A percentile compares a stretch with the other conserved stretches of the same genome.
phyloP scores from a whole-genome alignment of 805 yeast genomes.

The Teunomyces gatunensis region DNA sequence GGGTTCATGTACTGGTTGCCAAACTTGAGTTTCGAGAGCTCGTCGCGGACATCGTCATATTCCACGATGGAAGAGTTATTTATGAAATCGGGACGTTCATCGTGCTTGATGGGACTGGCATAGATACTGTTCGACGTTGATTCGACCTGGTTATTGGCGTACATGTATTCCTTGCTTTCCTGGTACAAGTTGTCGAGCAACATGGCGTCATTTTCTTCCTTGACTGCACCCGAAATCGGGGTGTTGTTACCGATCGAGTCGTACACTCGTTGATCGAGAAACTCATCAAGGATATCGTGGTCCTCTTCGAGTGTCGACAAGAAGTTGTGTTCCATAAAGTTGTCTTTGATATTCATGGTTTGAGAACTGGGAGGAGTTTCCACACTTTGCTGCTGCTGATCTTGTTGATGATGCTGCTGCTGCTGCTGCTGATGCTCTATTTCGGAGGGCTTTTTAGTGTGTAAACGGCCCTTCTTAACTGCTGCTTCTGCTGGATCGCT shows the following conservation, averaged over 20 bases:
- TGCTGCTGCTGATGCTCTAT: too few species aligned
- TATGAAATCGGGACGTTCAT: neutral
- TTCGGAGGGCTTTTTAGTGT: too few species aligned
- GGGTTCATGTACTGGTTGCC: slow-evolving; percentile 44
- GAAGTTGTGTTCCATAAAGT: slow-evolving; percentile 20
- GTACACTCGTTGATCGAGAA: slow-evolving; percentile 51
- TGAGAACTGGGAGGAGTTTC: neutral
- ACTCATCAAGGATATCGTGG: slow-evolving; percentile 56
- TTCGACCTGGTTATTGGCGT: slow-evolving; percentile 13
- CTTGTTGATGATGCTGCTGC: too few species aligned
- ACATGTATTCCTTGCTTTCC: slow-evolving; percentile 18
- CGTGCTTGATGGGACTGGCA: slow-evolving; percentile 18
- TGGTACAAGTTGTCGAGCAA: slow-evolving; percentile 15
- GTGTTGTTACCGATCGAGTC: slow-evolving; percentile 28
- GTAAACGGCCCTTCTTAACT: too few species aligned
- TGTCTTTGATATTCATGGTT: slow-evolving; percentile 6
- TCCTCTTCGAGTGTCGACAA: slow-evolving; percentile 21
- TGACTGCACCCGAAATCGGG: slow-evolving; percentile 14
- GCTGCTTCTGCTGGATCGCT: too few species aligned
- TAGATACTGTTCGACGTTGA: slow-evolving; percentile 12
- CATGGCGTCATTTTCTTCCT: slow-evolving; percentile 12
- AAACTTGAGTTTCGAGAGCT: slow-evolving; percentile 51
- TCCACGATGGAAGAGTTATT: slow-evolving; percentile 16
- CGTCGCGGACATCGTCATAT: slow-evolving; percentile 47
- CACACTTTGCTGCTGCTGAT: neutral